phyloP scores from a whole-genome alignment of 192 early-diverging fungal genomes.

The Linderina pennispora region DNA sequence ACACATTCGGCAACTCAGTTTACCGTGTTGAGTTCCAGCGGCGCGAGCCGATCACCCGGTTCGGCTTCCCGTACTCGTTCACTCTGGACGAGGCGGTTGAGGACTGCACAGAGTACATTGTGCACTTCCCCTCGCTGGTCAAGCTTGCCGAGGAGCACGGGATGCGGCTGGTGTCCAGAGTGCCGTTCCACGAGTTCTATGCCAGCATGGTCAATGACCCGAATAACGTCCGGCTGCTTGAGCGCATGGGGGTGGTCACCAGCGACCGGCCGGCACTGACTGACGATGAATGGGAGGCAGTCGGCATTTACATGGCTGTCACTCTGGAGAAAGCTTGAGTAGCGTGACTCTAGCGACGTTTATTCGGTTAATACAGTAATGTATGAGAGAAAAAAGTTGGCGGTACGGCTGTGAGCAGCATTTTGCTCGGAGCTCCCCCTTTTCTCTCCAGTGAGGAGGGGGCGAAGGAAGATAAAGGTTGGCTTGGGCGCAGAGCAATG shows the following conservation, averaged over 20 bases:
- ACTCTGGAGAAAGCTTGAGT: slow-evolving; percentile 11
- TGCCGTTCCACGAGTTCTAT: slow-evolving; percentile 83
- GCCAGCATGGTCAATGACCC: slow-evolving; percentile 49
- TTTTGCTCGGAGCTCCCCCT: no score
- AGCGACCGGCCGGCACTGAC: slow-evolving; percentile 57
- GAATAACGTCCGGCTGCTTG: slow-evolving; percentile 57
- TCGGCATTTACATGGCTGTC: slow-evolving; percentile 50
- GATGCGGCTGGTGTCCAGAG: slow-evolving; percentile 65
- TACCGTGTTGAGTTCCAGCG: slow-evolving; percentile 85
- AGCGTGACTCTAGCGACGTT: no score
- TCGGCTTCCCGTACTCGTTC: slow-evolving; percentile 87
- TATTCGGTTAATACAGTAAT: no score
- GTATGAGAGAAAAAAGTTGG: no score
- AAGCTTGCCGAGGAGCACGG: slow-evolving; percentile 78
- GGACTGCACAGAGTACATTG: slow-evolving; percentile 91
- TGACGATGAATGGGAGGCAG: slow-evolving; percentile 89
- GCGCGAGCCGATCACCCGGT: slow-evolving; percentile 53
- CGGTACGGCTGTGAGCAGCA: no score
- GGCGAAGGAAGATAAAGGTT: no score
- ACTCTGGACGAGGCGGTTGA: slow-evolving; percentile 92
- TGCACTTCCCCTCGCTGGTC: slow-evolving; percentile 78
- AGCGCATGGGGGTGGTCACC: slow-evolving; percentile 79
- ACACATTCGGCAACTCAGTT: slow-evolving; percentile 81
- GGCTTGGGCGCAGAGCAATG: no score
- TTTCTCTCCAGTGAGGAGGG: no score